A percentile compares a stretch with the other conserved stretches of the same genome.
These are phyloP conservation scores for Talaromyces funiculosus DNA, from an alignment of 2,329 filamentous ascomycete genomes.

Conservation along the genomic window DNA sequence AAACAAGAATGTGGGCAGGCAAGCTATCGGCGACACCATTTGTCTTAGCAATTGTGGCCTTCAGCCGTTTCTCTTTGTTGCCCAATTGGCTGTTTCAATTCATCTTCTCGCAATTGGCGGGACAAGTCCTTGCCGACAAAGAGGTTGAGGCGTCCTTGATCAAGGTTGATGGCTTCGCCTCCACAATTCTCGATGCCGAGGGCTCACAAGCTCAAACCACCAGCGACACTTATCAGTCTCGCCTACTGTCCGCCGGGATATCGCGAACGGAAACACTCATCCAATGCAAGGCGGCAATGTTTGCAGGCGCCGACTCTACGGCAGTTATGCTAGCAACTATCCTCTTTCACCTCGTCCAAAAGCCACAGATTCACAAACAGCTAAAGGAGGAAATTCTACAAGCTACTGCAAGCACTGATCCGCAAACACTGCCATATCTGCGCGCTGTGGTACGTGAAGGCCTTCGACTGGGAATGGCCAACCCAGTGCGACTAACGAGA, in stretches of 20 bases:
- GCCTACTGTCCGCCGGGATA: neutral
- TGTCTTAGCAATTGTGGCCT: neutral
- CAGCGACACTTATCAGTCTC: neutral
- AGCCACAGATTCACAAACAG: neutral
- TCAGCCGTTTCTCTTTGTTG: neutral
- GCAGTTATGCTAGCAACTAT: neutral
- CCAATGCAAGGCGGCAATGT: neutral
- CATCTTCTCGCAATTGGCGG: neutral
- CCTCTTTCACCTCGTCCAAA: neutral
- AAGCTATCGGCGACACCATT: neutral
- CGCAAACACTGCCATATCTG: conserved; percentile 19
- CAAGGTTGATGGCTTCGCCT: neutral
- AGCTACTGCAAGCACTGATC: neutral
- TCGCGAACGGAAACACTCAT: neutral
- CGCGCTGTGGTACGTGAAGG: conserved; percentile 24
- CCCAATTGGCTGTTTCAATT: neutral
- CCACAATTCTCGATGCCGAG: neutral
- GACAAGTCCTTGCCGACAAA: neutral
- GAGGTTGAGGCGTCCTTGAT: neutral
- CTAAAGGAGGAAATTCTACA: neutral
- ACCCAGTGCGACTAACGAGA: neutral
- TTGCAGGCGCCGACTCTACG: neutral
- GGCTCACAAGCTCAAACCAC: neutral
- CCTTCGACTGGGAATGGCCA: conserved; percentile 15
- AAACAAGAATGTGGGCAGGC: no score